Percentiles rank a stretch among this genome's conserved stretches.
phyloP scores from a whole-genome alignment of 2,329 filamentous ascomycete species.

The Pseudocercospora vitis region DNA sequence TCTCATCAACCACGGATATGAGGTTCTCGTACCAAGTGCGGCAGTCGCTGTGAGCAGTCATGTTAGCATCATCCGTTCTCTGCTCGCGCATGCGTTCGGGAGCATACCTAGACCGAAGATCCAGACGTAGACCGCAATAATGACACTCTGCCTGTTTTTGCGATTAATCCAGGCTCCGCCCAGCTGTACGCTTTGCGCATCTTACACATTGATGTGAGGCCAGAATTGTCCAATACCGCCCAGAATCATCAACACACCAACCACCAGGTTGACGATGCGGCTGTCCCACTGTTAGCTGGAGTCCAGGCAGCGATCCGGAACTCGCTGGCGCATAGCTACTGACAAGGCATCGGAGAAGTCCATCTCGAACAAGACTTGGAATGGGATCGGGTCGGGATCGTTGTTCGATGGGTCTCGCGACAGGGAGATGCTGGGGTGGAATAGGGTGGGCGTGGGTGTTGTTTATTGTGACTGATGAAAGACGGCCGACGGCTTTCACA shows the following conservation, averaged over 20 bases:
- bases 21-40: constrained; percentile 43
- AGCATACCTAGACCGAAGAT: constrained; percentile 79
- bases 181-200: neutral
- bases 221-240: constrained; percentile 78
- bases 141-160: constrained; percentile 61
- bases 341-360: constrained; percentile 93
- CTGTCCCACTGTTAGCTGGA: constrained; percentile 50
- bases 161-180: constrained; percentile 3
- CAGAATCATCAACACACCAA: constrained; percentile 82
- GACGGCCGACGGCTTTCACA: constrained; percentile 6
- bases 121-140: constrained; percentile 84
- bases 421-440: neutral
- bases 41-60: constrained; percentile 57
- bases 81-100: neutral
- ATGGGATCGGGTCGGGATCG: neutral
- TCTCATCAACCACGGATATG: neutral
- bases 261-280: constrained; percentile 89
- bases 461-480: constrained; percentile 13
- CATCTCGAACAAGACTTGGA: constrained; percentile 53
- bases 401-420: neutral
- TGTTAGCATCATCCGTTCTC: constrained; percentile 10
- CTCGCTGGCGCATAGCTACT: constrained; percentile 42
- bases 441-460: neutral
- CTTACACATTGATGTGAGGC: constrained; percentile 56
- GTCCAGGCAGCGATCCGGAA: constrained; percentile 13